These are phyloP conservation scores for Pterulicium gracile DNA, from an alignment of 1,284 basidiomycete genomes.

Conservation along the genomic window DNA sequence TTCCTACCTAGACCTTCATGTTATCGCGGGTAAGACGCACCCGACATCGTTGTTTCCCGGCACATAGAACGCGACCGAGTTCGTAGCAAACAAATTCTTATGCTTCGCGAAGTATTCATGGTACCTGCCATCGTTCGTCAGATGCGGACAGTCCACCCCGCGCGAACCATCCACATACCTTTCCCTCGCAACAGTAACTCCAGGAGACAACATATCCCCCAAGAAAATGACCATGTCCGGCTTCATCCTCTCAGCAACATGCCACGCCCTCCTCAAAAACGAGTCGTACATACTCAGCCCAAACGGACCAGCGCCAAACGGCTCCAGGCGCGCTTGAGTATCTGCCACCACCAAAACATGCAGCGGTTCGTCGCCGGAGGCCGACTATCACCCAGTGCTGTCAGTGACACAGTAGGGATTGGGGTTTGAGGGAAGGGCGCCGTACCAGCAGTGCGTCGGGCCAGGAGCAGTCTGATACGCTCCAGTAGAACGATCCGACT, in stretches of 20 bases:
- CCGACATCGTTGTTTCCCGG: slow-evolving; percentile 85
- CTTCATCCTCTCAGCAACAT: slow-evolving; percentile 41
- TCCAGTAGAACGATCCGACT: slow-evolving; percentile 41
- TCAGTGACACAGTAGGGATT: not conserved
- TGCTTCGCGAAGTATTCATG: slow-evolving; percentile 48
- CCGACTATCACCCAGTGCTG: slow-evolving; percentile 4
- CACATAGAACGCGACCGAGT: slow-evolving; percentile 44
- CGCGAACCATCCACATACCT: slow-evolving; percentile 48
- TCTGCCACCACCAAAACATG: slow-evolving; percentile 72
- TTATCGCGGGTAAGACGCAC: slow-evolving; percentile 23
- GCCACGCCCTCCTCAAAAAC: slow-evolving; percentile 72
- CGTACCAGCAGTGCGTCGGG: slow-evolving; percentile 25
- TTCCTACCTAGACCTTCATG: slow-evolving; percentile 7
- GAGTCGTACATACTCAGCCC: slow-evolving; percentile 51
- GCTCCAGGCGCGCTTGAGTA: slow-evolving; percentile 55
- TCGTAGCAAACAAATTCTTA: slow-evolving; percentile 46
- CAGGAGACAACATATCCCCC: slow-evolving; percentile 64
- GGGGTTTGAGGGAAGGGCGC: slow-evolving; percentile 10
- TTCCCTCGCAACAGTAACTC: slow-evolving; percentile 48
- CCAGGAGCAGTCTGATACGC: slow-evolving; percentile 41
- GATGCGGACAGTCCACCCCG: slow-evolving; percentile 5
- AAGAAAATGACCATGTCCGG: slow-evolving; percentile 73
- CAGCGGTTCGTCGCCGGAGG: slow-evolving; percentile 16
- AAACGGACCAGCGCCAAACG: slow-evolving; percentile 27
- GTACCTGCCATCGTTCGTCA: slow-evolving; percentile 36